Percentiles rank a stretch among this genome's conserved stretches.
These are phyloP conservation scores for Glycyrrhiza uralensis DNA, from an alignment of 306 rosid species.

Conservation along the genomic window DNA sequence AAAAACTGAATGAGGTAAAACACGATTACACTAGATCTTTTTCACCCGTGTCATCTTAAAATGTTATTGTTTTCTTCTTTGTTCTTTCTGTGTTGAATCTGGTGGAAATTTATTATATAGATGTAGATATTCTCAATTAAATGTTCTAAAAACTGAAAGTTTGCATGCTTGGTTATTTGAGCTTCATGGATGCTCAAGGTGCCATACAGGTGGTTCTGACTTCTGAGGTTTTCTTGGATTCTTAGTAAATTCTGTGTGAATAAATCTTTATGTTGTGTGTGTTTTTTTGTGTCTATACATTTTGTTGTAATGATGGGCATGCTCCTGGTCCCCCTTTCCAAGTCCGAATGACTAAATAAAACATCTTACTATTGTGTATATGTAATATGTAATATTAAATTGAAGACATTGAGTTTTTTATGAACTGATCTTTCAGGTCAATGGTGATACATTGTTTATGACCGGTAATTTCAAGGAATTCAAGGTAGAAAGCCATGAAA, in stretches of 20 bases:
- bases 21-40: conserved; percentile 6
- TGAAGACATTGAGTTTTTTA: background rate
- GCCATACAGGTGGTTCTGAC: background rate
- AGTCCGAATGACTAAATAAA: background rate
- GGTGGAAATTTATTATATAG: background rate
- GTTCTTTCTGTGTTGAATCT: conserved; percentile 2
- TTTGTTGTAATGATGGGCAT: background rate
- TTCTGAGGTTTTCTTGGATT: background rate
- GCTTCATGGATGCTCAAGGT: background rate
- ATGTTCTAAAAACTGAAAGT: background rate
- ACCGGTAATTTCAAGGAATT: conserved; percentile 90
- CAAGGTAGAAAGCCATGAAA: conserved; percentile 67
- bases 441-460: conserved; percentile 92
- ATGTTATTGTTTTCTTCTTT: background rate
- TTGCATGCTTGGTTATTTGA: conserved; percentile 5
- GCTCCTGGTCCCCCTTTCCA: background rate
- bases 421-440: conserved; percentile 61
- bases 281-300: background rate
- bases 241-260: background rate
- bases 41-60: background rate
- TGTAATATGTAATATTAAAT: conserved; percentile 20
- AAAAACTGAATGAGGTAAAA: conserved; percentile 89
- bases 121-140: conserved; percentile 11
- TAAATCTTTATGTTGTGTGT: background rate
- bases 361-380: background rate